Conservation (phyloP, 306 rosid genomes). For the Abrus pulchellus region DNA sequence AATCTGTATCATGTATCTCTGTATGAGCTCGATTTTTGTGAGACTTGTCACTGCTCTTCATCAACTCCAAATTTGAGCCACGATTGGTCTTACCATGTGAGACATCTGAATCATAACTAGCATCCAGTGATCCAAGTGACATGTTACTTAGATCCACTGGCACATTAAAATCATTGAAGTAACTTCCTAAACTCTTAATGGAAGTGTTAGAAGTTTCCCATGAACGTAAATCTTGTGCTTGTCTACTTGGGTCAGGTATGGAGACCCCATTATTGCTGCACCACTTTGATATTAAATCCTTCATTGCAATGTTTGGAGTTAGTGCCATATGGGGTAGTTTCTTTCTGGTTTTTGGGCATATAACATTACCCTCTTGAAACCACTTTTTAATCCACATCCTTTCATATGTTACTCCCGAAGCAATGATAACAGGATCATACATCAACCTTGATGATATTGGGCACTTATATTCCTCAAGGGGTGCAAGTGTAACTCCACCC, state of each 20-base stretch:
- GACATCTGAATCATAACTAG: constrained; percentile 65
- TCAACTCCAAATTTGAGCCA: constrained; percentile 50
- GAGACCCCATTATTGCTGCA: constrained; percentile 62
- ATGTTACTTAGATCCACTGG: constrained; percentile 73
- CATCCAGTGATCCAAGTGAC: constrained; percentile 77
- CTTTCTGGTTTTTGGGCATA: constrained; percentile 73
- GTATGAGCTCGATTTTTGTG: constrained; percentile 47
- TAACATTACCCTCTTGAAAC: constrained; percentile 79
- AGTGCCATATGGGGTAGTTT: constrained; percentile 57
- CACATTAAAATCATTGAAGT: constrained; percentile 70
- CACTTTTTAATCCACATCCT: constrained; percentile 89
- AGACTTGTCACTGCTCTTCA: constrained; percentile 51
- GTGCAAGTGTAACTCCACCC: constrained; percentile 54
- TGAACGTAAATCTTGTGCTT: constrained; percentile 45
- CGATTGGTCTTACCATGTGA: constrained; percentile 46
- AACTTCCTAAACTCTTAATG: constrained; percentile 76
- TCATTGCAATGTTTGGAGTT: constrained; percentile 73
- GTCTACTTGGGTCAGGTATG: constrained; percentile 66
- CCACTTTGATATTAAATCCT: constrained; percentile 80
- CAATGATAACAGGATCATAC: constrained; percentile 91
- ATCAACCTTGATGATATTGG: constrained; percentile 83
- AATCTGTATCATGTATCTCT: constrained; percentile 52
- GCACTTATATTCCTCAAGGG: constrained; percentile 74
- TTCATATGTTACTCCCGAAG: constrained; percentile 84
- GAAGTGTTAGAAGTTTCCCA: constrained; percentile 71